Evolutionary conservation across 2,329 filamentous ascomycete species (phyloP).

Genomic region (Trichoderma sp.): DNA sequence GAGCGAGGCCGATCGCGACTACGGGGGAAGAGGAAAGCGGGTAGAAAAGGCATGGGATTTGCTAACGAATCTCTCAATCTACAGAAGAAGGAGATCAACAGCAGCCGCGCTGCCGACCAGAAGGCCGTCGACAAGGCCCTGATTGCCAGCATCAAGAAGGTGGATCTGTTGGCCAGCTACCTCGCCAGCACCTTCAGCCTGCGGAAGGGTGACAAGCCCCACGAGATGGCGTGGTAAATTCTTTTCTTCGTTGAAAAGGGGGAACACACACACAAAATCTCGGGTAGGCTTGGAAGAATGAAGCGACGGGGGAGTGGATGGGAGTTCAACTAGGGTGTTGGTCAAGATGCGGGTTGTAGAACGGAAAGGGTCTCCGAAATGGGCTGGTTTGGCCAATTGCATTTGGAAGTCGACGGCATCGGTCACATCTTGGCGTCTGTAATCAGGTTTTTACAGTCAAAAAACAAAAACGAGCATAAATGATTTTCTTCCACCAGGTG

Average conservation of each 20-base stretch:
- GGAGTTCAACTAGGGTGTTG: conserved; percentile 25
- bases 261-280: conserved; percentile 29
- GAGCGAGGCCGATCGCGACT: not conserved
- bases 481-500: conserved; percentile 38
- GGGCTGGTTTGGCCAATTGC: conserved; percentile 65
- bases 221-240: conserved; percentile 98
- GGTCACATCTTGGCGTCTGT: conserved; percentile 68
- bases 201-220: conserved; percentile 98
- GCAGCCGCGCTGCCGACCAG: conserved; percentile 92
- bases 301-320: conserved; percentile 32
- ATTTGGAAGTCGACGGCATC: conserved; percentile 67
- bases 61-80: conserved; percentile 36
- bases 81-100: conserved; percentile 96
- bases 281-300: conserved; percentile 19
- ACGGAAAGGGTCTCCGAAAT: conserved; percentile 50
- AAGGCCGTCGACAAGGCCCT: conserved; percentile 98
- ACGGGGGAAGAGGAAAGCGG: conserved; percentile 9
- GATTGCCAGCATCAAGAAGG: conserved; percentile 97
- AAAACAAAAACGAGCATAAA: conserved; percentile 51
- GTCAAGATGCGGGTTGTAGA: conserved; percentile 46
- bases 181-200: conserved; percentile 96
- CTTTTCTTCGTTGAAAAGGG: conserved; percentile 19
- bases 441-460: conserved; percentile 65
- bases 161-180: conserved; percentile 90
- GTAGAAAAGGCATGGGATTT: not conserved